Conservation (phyloP, 345 rosid species). For the Citrus mangshanensis region DNA sequence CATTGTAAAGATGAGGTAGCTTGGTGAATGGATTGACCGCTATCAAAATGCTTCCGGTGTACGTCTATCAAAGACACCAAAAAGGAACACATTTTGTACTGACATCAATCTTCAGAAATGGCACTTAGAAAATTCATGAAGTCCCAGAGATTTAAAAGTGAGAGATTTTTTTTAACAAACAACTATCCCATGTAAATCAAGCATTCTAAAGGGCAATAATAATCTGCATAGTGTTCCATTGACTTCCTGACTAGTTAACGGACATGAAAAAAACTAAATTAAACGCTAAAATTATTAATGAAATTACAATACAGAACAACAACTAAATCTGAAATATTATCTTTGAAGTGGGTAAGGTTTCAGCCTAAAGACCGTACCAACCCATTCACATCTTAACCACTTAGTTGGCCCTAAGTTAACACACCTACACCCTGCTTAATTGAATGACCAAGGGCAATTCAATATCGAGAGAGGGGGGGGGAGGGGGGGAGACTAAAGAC, state of each 20-base stretch:
- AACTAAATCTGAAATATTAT: neutral
- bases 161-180: neutral
- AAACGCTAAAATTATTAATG: neutral
- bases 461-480: neutral
- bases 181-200: neutral
- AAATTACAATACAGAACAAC: neutral
- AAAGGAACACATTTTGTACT: neutral
- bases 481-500: neutral
- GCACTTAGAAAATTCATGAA: neutral
- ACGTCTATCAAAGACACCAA: slow-evolving; percentile 53
- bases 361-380: neutral
- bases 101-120: slow-evolving; percentile 2
- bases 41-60: slow-evolving; percentile 96
- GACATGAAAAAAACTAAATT: neutral
- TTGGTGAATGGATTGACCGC: slow-evolving; percentile 97
- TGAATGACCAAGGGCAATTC: neutral
- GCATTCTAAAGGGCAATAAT: neutral
- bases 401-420: neutral
- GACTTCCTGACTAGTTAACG: neutral
- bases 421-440: neutral
- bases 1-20: slow-evolving; percentile 97
- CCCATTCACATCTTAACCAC: neutral
- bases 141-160: neutral
- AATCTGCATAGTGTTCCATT: neutral
- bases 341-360: neutral